phyloP scores from a whole-genome alignment of 1,139 yeast species.

The Lodderomyces parapsilosis region DNA sequence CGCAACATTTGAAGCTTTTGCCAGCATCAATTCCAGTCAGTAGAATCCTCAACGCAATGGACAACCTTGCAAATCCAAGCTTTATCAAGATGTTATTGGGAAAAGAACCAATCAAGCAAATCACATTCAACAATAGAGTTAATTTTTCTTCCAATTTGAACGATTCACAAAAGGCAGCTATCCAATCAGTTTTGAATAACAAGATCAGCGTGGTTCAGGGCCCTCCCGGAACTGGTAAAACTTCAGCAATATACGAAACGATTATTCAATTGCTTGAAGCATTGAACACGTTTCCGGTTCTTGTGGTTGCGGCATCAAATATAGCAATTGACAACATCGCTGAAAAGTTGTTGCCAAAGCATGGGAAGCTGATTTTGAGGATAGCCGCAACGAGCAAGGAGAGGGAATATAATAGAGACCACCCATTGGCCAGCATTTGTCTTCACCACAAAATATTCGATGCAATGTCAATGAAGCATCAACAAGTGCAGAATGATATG shows the following conservation, averaged over 20 bases:
- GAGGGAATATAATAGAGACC: slow-evolving; percentile 53
- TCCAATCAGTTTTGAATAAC: slow-evolving; percentile 68
- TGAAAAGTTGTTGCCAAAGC: slow-evolving; percentile 53
- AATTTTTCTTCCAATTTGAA: slow-evolving; percentile 53
- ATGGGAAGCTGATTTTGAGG: slow-evolving; percentile 54
- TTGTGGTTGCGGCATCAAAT: slow-evolving; percentile 75
- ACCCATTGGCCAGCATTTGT: slow-evolving; percentile 58
- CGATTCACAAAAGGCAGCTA: slow-evolving; percentile 64
- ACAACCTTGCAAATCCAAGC: slow-evolving; percentile 53
- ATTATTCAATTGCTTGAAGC: slow-evolving; percentile 58
- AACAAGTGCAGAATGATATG: slow-evolving; percentile 43
- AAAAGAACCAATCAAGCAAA: slow-evolving; percentile 56
- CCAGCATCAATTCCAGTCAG: slow-evolving; percentile 66
- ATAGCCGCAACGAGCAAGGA: slow-evolving; percentile 64
- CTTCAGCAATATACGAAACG: slow-evolving; percentile 65
- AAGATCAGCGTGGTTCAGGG: slow-evolving; percentile 65
- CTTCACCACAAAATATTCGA: slow-evolving; percentile 59
- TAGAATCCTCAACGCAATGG: slow-evolving; percentile 65
- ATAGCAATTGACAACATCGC: slow-evolving; percentile 78
- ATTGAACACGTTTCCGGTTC: slow-evolving; percentile 58
- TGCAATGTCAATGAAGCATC: slow-evolving; percentile 44
- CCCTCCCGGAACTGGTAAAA: slow-evolving; percentile 72
- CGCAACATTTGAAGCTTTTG: slow-evolving; percentile 44
- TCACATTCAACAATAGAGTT: slow-evolving; percentile 54
- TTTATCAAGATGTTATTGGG: slow-evolving; percentile 62